Base-by-base conservation (phyloP, 768 basidiomycete species). In the Rhizopogon roseolus region DNA sequence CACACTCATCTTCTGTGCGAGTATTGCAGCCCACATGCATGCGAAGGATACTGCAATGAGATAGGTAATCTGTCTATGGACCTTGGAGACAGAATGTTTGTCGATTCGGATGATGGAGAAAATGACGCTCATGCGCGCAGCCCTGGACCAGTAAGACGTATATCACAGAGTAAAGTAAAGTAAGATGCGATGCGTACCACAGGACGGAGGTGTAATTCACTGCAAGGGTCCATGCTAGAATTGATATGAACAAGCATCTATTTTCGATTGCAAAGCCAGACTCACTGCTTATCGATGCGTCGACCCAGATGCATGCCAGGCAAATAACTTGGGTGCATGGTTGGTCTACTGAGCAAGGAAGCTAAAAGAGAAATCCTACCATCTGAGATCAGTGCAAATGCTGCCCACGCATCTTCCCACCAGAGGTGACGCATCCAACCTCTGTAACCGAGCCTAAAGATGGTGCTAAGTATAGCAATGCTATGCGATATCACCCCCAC, bases 391-490 rank as follows among this genome's bases (percentile, higher is more conserved):
- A 50, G 32, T 13, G 49, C 49, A 22, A 50, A 25, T 29, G 49
- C 25, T 1, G 49, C 49, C 49, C 49, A 50, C 17, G 49, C 49
- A 38, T 50, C 49, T 25, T 50, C 49, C 49, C 49, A 50, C 49
- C 49, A 50, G 27, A 36, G 13, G 34, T 13, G 10, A 13, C 10
- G 13, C 34, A 11, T 36, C 34, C 34, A 36, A 4, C 10, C 13
- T 36, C 34, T 36, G 13, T 36, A 36, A 36, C 5, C 13, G 10
- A 36, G 34, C 11, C 34, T 10, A 11, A 36, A 36, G 34, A 36
- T 11, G 34, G 34, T 13, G 34, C 34, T 11, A 11, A 36, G 34
- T 10, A 36, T 36, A 11, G 34, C 34, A 13, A 36, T 36, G 34
- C 34, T 11, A 36, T 36, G 34, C 11, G 10, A 32, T 32, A 32